Percentiles rank a stretch among this genome's conserved stretches.
Conservation (phyloP, 2,329 filamentous ascomycete genomes). For the Teratosphaeria nubilosa region DNA sequence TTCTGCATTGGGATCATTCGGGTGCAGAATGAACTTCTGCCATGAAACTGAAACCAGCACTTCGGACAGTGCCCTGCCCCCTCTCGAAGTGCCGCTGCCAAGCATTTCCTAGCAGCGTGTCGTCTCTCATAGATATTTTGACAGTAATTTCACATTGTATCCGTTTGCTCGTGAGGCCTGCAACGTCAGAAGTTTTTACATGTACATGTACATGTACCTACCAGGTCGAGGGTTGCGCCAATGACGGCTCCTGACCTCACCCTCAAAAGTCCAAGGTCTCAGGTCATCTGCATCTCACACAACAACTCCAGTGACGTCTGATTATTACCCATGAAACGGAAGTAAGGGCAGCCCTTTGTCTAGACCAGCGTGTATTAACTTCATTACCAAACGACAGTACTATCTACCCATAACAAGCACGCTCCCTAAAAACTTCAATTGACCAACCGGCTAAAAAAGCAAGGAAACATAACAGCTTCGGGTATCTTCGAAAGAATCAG, state of each 20-base stretch:
- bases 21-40: not conserved
- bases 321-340: not conserved
- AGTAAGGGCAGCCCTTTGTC: not conserved
- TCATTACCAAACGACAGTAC: not conserved
- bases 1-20: not conserved
- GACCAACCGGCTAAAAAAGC: not conserved
- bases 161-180: too few species aligned
- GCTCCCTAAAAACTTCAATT: not conserved
- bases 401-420: not conserved
- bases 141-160: too few species aligned
- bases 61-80: not conserved
- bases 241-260: too few species aligned
- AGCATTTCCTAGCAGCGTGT: too few species aligned
- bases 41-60: not conserved
- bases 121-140: too few species aligned
- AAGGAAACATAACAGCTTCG: not conserved
- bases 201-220: too few species aligned
- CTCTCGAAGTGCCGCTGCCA: too few species aligned
- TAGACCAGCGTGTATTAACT: not conserved
- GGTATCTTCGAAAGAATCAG: constrained; percentile 5
- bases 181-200: too few species aligned
- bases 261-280: too few species aligned
- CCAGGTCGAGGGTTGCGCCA: too few species aligned
- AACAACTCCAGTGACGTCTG: too few species aligned
- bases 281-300: too few species aligned